Evolutionary conservation across 2,329 filamentous ascomycete genomes (phyloP).

Genomic region (Fusarium lyarnte): DNA sequence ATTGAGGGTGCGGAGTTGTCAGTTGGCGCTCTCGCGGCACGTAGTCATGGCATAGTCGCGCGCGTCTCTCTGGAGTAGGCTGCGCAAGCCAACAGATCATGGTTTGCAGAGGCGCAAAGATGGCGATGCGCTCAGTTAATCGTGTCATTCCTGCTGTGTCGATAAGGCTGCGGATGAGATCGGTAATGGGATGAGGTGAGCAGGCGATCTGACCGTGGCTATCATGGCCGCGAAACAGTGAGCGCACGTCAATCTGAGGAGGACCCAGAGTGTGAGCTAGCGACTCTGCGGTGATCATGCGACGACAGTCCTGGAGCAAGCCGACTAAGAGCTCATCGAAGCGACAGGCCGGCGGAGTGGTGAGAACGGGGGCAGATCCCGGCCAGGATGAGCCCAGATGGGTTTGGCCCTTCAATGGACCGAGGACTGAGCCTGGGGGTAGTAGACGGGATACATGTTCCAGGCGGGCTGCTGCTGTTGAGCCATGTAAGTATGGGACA

Average conservation of each 20-base stretch:
- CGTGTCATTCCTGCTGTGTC: constrained; percentile 43
- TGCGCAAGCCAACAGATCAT: constrained; percentile 45
- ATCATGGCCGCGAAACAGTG: constrained; percentile 44
- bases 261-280: constrained; percentile 47
- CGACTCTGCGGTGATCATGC: constrained; percentile 43
- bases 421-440: constrained; percentile 47
- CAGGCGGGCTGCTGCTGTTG: constrained; percentile 45
- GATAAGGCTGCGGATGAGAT: constrained; percentile 45
- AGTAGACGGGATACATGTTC: constrained; percentile 50
- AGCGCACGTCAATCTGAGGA: constrained; percentile 47
- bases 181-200: constrained; percentile 45
- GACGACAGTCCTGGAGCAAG: constrained; percentile 50
- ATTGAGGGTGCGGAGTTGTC: constrained; percentile 43
- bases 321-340: constrained; percentile 49
- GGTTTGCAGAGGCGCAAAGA: constrained; percentile 46
- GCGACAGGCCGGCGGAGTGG: constrained; percentile 44
- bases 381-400: constrained; percentile 45
- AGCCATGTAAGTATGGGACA: constrained; percentile 41
- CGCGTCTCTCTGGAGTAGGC: constrained; percentile 46
- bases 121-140: constrained; percentile 47
- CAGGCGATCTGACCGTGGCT: constrained; percentile 31
- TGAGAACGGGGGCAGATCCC: constrained; percentile 47
- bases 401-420: constrained; percentile 44
- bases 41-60: constrained; percentile 34
- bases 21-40: constrained; percentile 44